Evolutionary conservation across 768 basidiomycete species (phyloP).

Genomic region (Lanmaoa pseudosensibilis): DNA sequence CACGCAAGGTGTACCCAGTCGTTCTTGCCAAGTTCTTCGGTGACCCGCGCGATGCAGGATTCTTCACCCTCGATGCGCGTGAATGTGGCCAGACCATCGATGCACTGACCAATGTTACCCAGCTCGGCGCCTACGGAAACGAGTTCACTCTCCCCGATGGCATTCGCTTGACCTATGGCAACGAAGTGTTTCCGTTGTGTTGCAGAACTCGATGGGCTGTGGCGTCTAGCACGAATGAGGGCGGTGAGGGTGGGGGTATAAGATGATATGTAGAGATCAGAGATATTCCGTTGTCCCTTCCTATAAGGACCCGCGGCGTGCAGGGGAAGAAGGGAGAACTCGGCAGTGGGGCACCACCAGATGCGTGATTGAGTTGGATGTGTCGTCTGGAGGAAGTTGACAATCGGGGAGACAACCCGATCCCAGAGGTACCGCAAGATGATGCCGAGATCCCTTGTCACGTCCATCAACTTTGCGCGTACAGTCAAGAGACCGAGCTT

Average conservation of each 20-base stretch:
- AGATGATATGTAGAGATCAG: constrained; percentile 13
- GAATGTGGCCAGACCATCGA: neutral
- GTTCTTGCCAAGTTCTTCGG: neutral
- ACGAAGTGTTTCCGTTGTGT: neutral
- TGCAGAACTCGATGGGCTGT: neutral
- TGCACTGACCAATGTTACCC: neutral
- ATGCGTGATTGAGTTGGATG: neutral
- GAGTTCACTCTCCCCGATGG: neutral
- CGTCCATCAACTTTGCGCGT: neutral
- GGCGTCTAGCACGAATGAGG: neutral
- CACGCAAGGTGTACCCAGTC: constrained; percentile 25
- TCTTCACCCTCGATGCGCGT: neutral
- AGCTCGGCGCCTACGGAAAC: neutral
- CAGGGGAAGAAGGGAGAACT: constrained; percentile 14
- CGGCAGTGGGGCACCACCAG: constrained; percentile 15
- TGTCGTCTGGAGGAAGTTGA: neutral
- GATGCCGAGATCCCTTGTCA: neutral
- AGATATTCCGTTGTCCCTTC: constrained; percentile 2
- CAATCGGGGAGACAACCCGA: constrained; percentile 10
- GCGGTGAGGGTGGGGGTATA: constrained; percentile 12
- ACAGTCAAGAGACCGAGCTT: neutral
- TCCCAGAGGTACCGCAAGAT: constrained; percentile 20
- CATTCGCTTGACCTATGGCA: neutral
- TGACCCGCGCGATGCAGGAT: neutral
- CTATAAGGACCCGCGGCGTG: constrained; percentile 20